Evolutionary conservation across 2,329 filamentous ascomycete genomes (phyloP), one percentile per base, ranked within the genome.

Genomic region (Apiospora koreana): DNA sequence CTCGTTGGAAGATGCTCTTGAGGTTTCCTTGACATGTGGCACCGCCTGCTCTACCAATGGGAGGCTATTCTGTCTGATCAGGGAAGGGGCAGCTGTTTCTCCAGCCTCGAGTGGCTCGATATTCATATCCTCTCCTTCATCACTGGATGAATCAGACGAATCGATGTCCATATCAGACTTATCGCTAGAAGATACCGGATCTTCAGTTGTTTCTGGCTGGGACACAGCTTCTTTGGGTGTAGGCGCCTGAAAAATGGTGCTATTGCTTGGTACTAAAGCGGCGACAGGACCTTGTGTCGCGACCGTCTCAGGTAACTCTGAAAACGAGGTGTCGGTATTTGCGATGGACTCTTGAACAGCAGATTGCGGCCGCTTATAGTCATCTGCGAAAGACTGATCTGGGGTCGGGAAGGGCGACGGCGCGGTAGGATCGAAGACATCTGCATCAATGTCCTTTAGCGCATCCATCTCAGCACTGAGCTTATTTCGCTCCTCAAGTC

Each of bases 401-500:
- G 28, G 38, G 12, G 50, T 62, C 18, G 41, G 35, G 41, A 25
- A 25, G 38, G 41, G 25, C 18, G 65, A 67, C 31, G 46, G 42
- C 3, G 18, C 28, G 23, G n/a, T 38, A 23, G 68, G 38, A n/a
- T 48, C 38, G 21, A 42, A 35, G 6, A 23, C n/a, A 9, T 71
- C 69, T 14, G 16, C 12, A 12, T 58, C 50, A 16, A 16, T 42
- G 31, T 65, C 31, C 48, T 69, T 70, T 38, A 69, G 50, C 25
- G 31, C 43, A 10, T 68, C 68, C 68, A 71, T 67, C 46, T 71
- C 70, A 10, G 58, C 54, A 12, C 58, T 54, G 69, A 83, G 72
- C 70, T 74, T 76, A 69, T 74, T 75, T 71, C 78, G 78, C 69
- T 83, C 79, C 16, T 78, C 79, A 25, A 80, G 68, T 67, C 74